phyloP scores from a whole-genome alignment of 495 filamentous ascomycete species.

The Evernia prunastri region DNA sequence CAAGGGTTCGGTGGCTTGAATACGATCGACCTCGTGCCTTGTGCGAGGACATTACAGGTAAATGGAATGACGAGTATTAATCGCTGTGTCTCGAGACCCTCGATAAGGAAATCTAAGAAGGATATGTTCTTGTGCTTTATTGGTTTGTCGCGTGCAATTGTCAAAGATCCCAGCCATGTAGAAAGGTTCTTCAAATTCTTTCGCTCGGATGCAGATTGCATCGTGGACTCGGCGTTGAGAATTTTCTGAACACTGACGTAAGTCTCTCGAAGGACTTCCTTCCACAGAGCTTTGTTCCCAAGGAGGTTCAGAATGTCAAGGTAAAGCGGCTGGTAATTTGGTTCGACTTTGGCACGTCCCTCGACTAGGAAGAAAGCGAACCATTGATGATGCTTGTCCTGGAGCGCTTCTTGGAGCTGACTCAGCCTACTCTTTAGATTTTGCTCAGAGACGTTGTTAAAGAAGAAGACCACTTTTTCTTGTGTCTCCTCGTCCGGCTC shows the following conservation, averaged over 20 bases:
- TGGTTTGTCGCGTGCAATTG: slow-evolving; percentile 87
- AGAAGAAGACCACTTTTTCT: slow-evolving; percentile 87
- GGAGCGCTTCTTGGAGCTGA: slow-evolving; percentile 70
- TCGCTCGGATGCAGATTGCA: slow-evolving; percentile 72
- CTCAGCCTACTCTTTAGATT: slow-evolving; percentile 76
- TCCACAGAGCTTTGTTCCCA: slow-evolving; percentile 68
- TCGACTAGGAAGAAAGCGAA: slow-evolving; percentile 95
- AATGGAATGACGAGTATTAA: slow-evolving; percentile 91
- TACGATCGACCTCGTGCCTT: slow-evolving; percentile 76
- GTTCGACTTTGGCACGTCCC: slow-evolving; percentile 90
- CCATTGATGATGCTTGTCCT: slow-evolving; percentile 84
- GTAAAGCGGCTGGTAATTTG: slow-evolving; percentile 90
- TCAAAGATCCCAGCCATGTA: slow-evolving; percentile 87
- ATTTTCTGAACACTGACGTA: slow-evolving; percentile 77
- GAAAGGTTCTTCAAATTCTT: slow-evolving; percentile 86
- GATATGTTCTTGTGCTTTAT: slow-evolving; percentile 96
- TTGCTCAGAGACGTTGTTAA: slow-evolving; percentile 90
- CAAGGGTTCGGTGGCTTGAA: slow-evolving; percentile 95
- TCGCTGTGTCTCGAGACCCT: slow-evolving; percentile 84
- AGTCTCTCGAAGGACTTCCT: slow-evolving; percentile 87
- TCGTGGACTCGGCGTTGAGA: slow-evolving; percentile 79
- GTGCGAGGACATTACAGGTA: slow-evolving; percentile 85
- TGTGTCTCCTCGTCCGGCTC: slow-evolving; percentile 79
- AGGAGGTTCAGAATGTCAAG: slow-evolving; percentile 82
- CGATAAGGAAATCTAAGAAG: slow-evolving; percentile 89